These are phyloP conservation scores for Penicillium alfredii DNA, from an alignment of 495 filamentous ascomycete genomes.

Conservation along the genomic window DNA sequence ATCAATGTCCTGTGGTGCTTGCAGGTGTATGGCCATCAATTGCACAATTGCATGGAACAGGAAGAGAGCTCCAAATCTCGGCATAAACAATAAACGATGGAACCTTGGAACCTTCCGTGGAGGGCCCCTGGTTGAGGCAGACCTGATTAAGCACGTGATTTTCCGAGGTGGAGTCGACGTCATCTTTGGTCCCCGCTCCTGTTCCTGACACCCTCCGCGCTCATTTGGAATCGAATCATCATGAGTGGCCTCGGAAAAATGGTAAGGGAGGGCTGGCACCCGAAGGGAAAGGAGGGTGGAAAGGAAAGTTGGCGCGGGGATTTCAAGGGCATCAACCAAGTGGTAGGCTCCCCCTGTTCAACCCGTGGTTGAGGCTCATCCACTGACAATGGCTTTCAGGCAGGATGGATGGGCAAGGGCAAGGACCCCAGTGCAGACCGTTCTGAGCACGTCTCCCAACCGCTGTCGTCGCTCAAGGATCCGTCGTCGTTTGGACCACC, in stretches of 20 bases:
- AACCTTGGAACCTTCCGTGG: too few relatives aligned
- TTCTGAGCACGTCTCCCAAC: constrained; percentile 53
- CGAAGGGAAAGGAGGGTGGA: constrained; percentile 48
- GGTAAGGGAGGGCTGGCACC: constrained; percentile 55
- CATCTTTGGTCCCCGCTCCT: constrained; percentile 2
- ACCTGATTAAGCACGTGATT: too few relatives aligned
- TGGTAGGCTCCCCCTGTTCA: constrained; percentile 34
- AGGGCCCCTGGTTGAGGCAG: too few relatives aligned
- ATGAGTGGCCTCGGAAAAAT: constrained; percentile 49
- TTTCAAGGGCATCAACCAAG: constrained; percentile 55
- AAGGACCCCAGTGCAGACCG: constrained; percentile 35
- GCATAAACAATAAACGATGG: too few relatives aligned
- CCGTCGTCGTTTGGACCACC: constrained; percentile 80
- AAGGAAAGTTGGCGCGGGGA: constrained; percentile 55
- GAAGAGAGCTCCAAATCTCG: too few relatives aligned
- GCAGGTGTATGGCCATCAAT: too few relatives aligned
- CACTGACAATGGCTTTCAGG: constrained; percentile 22
- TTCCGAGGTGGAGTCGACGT: background rate
- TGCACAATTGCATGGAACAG: too few relatives aligned
- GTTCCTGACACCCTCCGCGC: constrained; percentile 2
- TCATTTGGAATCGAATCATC: too few relatives aligned
- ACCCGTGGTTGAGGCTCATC: background rate
- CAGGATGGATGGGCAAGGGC: constrained; percentile 47
- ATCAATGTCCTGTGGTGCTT: too few relatives aligned
- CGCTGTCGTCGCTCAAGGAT: constrained; percentile 74